Conservation (phyloP, 305 asterid genomes). For the Plantago coronopus region DNA sequence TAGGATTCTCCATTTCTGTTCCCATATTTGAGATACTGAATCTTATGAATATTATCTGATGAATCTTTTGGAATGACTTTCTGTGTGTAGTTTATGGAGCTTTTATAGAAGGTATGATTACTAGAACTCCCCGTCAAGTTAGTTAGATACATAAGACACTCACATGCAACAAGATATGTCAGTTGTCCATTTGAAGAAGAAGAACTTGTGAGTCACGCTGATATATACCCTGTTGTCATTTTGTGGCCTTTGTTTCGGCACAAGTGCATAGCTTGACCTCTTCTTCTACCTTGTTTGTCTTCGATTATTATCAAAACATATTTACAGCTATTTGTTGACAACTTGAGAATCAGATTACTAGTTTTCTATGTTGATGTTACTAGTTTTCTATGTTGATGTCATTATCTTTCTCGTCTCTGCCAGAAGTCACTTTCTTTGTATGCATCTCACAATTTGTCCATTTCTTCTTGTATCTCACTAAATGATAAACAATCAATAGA, state of each 20-base stretch:
- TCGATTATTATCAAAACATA: not conserved
- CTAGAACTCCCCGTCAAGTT: not conserved
- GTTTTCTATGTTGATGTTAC: conserved; percentile 6
- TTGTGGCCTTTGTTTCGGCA: not conserved
- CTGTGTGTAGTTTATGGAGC: not conserved
- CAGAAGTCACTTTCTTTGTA: conserved; percentile 5
- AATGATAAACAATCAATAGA: not conserved
- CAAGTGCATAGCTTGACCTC: not conserved
- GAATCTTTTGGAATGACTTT: not conserved
- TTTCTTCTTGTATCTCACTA: not conserved
- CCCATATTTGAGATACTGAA: not conserved
- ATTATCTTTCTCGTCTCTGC: conserved; percentile 11
- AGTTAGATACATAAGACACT: not conserved
- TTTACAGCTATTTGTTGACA: not conserved
- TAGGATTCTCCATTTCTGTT: conserved; percentile 6
- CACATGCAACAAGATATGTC: not conserved
- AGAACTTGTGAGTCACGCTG: conserved; percentile 7
- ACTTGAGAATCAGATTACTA: conserved; percentile 2
- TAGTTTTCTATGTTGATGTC: conserved; percentile 14
- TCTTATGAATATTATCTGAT: not conserved
- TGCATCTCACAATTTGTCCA: not conserved
- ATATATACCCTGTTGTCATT: not conserved
- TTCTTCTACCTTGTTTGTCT: not conserved
- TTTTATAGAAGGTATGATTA: conserved; percentile 1
- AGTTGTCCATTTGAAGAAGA: conserved; percentile 3